Conservation (phyloP, 202 grass and related monocot species). For the Musa balbisiana region DNA sequence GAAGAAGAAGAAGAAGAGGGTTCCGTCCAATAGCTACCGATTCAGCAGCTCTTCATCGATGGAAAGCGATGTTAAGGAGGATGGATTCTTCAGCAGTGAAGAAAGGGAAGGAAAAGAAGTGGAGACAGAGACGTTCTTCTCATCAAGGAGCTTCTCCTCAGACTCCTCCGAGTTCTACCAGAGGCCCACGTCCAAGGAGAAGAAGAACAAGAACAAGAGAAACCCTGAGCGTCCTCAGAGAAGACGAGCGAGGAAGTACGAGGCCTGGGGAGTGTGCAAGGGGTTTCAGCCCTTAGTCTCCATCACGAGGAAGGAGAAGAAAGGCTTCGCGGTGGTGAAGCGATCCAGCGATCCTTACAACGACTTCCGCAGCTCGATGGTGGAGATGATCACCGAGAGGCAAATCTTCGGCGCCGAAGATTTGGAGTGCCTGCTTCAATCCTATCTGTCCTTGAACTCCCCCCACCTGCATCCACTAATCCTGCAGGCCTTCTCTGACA, state of each 20-base stretch:
- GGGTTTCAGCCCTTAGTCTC: constrained; percentile 13
- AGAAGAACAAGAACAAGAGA: not conserved
- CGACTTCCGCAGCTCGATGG: constrained; percentile 88
- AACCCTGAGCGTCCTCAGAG: constrained; percentile 3
- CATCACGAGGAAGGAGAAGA: not conserved
- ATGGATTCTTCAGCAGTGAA: constrained; percentile 25
- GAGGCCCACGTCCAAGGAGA: not conserved
- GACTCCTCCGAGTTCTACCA: constrained; percentile 33
- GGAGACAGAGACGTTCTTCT: constrained; percentile 24
- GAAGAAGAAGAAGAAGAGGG: constrained; percentile 6
- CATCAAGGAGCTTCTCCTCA: constrained; percentile 25
- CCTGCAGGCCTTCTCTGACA: constrained; percentile 74
- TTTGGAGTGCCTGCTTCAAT: constrained; percentile 58
- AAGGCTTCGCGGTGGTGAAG: constrained; percentile 61
- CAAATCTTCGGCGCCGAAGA: constrained; percentile 22
- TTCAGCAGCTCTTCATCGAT: constrained; percentile 24
- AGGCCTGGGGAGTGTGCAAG: constrained; percentile 34
- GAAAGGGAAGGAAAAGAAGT: constrained; percentile 2
- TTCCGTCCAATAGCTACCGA: not conserved
- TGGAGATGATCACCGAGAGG: constrained; percentile 76
- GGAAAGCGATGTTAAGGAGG: not conserved
- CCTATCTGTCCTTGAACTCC: constrained; percentile 79
- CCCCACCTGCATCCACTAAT: constrained; percentile 68
- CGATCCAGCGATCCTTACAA: constrained; percentile 61
- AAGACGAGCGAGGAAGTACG: not conserved